These are phyloP conservation scores for Verbena officinalis DNA, from an alignment of 257 asterid species.

Conservation along the genomic window DNA sequence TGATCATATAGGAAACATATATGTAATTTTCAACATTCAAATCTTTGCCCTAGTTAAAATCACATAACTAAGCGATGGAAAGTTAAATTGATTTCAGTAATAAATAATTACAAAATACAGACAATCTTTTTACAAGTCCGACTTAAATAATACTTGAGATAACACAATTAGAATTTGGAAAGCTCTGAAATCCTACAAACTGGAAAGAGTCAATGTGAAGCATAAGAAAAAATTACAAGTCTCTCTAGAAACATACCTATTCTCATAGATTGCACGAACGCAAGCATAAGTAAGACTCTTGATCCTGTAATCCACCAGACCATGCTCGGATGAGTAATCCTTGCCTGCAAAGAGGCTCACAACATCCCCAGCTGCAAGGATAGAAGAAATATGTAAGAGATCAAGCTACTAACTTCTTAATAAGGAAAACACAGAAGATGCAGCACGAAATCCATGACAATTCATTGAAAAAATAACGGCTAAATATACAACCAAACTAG, in stretches of 20 bases:
- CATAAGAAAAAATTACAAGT: background rate
- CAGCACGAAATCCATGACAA: background rate
- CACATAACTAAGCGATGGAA: slow-evolving; percentile 2
- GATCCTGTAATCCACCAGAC: slow-evolving; percentile 80
- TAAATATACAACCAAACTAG: slow-evolving; percentile 20
- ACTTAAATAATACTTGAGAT: slow-evolving; percentile 16
- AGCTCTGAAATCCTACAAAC: slow-evolving; percentile 7
- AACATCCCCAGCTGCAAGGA: slow-evolving; percentile 56
- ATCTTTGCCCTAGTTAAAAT: slow-evolving; percentile 13
- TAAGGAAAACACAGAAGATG: slow-evolving; percentile 14
- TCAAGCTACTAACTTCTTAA: slow-evolving; percentile 23
- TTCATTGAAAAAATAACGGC: slow-evolving; percentile 17
- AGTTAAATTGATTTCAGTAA: slow-evolving; percentile 2
- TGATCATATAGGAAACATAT: background rate
- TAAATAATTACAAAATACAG: too few species aligned
- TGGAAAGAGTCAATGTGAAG: slow-evolving; percentile 15
- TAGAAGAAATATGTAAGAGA: slow-evolving; percentile 22
- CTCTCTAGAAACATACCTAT: slow-evolving; percentile 57
- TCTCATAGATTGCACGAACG: slow-evolving; percentile 67
- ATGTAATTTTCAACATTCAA: slow-evolving; percentile 20
- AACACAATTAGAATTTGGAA: slow-evolving; percentile 18
- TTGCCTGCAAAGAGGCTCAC: slow-evolving; percentile 65
- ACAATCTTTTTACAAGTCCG: slow-evolving; percentile 7
- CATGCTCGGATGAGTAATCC: slow-evolving; percentile 55
- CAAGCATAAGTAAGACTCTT: slow-evolving; percentile 70